Evolutionary conservation across 192 early-diverging fungal species (phyloP).

Genomic region (Coemansia javaensis): DNA sequence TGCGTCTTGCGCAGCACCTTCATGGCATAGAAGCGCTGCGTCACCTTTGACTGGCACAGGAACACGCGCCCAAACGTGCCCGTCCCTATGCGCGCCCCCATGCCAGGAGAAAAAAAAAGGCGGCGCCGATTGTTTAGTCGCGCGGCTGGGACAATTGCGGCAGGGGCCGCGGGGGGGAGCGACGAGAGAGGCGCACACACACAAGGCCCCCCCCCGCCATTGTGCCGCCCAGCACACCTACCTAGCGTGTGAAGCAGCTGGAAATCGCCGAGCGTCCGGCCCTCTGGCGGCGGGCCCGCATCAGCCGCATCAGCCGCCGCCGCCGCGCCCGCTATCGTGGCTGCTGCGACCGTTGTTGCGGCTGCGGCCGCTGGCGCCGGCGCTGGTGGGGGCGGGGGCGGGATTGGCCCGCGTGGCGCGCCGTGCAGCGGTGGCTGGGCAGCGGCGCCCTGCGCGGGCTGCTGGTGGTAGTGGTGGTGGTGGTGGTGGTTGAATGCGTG

Average conservation of each 20-base stretch:
- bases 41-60: slow-evolving; percentile 68
- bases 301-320: too few relatives aligned
- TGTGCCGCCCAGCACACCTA: too few relatives aligned
- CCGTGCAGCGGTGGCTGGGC: neutral
- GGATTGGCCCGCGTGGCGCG: neutral
- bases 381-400: slow-evolving; percentile 1
- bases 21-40: slow-evolving; percentile 76
- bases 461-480: too few relatives aligned
- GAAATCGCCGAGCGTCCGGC: slow-evolving; percentile 43
- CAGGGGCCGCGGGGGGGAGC: too few relatives aligned
- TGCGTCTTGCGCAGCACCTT: slow-evolving; percentile 81
- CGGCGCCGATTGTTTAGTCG: too few relatives aligned
- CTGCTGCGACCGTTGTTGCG: neutral
- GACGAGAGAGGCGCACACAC: too few relatives aligned
- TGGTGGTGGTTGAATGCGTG: neutral
- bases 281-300: slow-evolving; percentile 15
- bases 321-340: too few relatives aligned
- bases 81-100: slow-evolving; percentile 61
- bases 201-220: too few relatives aligned
- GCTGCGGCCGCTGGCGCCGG: neutral
- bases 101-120: too few relatives aligned
- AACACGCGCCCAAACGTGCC: slow-evolving; percentile 97
- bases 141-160: too few relatives aligned
- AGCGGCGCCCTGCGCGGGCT: neutral
- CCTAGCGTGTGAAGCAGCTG: slow-evolving; percentile 49